Evolutionary conservation across 306 rosid species (phyloP).

Genomic region (Potentilla sterilis): DNA sequence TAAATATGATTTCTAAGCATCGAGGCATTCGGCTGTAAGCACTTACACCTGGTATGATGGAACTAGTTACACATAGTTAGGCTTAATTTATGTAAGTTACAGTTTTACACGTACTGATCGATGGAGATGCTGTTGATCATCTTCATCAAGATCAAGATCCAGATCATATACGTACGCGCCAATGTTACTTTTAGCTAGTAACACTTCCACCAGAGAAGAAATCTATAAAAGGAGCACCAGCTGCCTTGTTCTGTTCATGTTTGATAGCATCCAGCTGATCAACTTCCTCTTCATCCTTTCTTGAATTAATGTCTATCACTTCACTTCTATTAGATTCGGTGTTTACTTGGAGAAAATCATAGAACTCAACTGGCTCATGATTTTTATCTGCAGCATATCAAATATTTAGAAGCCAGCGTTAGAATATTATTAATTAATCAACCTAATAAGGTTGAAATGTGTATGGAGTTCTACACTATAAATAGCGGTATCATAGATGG

Average conservation of each 20-base stretch:
- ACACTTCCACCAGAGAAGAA: slow-evolving; percentile 50
- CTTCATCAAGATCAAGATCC: slow-evolving; percentile 14
- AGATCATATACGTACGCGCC: neutral
- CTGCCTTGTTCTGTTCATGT: slow-evolving; percentile 31
- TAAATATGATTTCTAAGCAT: slow-evolving; percentile 3
- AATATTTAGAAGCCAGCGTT: neutral
- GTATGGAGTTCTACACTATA: neutral
- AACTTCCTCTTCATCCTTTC: slow-evolving; percentile 76
- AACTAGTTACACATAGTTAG: neutral
- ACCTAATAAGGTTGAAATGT: neutral
- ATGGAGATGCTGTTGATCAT: slow-evolving; percentile 14
- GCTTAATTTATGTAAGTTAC: slow-evolving; percentile 1
- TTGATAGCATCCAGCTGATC: slow-evolving; percentile 42
- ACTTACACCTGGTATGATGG: neutral
- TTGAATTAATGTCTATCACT: slow-evolving; percentile 52
- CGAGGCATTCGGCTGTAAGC: too few species aligned
- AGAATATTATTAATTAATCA: neutral
- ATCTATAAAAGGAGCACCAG: slow-evolving; percentile 48
- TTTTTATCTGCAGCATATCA: slow-evolving; percentile 47
- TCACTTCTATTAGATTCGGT: slow-evolving; percentile 72
- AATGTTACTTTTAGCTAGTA: neutral
- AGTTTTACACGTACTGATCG: slow-evolving; percentile 9
- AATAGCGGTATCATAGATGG: neutral
- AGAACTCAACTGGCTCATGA: slow-evolving; percentile 58
- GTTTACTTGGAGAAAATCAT: slow-evolving; percentile 78